Conservation (phyloP, 2,329 filamentous ascomycete species). For the Colletotrichum acutatum region DNA sequence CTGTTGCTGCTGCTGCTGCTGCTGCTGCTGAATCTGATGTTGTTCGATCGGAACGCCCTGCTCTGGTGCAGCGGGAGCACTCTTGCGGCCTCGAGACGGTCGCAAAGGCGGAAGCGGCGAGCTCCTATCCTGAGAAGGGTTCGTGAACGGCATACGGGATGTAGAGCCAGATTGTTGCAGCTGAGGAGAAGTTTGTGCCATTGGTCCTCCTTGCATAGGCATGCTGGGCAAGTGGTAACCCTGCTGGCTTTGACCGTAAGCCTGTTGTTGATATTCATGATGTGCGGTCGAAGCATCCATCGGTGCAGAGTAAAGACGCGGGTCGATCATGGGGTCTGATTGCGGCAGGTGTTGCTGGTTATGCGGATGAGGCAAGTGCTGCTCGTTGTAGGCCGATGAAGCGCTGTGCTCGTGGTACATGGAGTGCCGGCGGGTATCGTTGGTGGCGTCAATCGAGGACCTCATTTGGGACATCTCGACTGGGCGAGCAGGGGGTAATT, state of each 20-base stretch:
- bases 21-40: conserved; percentile 26
- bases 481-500: conserved; percentile 31
- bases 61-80: conserved; percentile 15
- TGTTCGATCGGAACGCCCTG: conserved; percentile 18
- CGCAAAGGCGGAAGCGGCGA: conserved; percentile 35
- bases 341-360: conserved; percentile 24
- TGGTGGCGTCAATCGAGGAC: conserved; percentile 23
- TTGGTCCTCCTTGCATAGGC: conserved; percentile 22
- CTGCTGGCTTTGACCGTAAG: conserved; percentile 28
- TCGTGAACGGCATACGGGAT: conserved; percentile 36
- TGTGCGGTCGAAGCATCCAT: conserved; percentile 26
- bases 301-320: conserved; percentile 32
- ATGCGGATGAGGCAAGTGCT: conserved; percentile 27
- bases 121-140: conserved; percentile 31
- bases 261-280: conserved; percentile 28
- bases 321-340: conserved; percentile 30
- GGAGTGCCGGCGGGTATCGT: conserved; percentile 28
- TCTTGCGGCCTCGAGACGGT: conserved; percentile 31
- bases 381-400: conserved; percentile 19
- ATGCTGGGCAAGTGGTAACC: conserved; percentile 25
- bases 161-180: conserved; percentile 23
- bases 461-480: conserved; percentile 34
- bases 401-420: conserved; percentile 31
- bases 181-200: conserved; percentile 21
- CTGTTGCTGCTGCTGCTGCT: conserved; percentile 23